Base-by-base conservation (phyloP, 768 basidiomycete species). In the Kwoniella sp. region DNA sequence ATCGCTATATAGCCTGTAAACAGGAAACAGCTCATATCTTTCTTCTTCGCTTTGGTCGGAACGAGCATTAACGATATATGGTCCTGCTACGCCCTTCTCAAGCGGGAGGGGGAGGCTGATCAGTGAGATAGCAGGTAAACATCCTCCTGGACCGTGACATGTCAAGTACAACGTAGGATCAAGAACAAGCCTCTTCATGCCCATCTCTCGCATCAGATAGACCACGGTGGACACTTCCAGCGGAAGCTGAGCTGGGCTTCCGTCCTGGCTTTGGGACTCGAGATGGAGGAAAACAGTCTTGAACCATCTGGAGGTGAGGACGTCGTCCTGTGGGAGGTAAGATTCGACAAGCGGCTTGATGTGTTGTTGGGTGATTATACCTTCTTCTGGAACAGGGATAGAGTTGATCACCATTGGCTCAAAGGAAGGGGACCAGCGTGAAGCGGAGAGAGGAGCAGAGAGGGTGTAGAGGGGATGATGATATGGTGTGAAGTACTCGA, bases 321-420 rank as follows among this genome's bases (percentile, higher is more conserved):
- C 63, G 36, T 64, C 63, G 36, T 58, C 63, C 25, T 22, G 8
- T 10, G 19, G 2, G 12, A 64, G 46, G 22, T 60, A 60, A 2
- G 25, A 15, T 17, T 58, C 26, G 9, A 58, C 44, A 12, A 58
- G 1, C 12, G 56, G 56, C 15, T 12, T 13, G 1, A 58, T 22
- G 37, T 58, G 56, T 21, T 58, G 56, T 7, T 27, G 3, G 15
- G 56, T 58, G 26, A 58, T 19, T 29, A 58, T 30, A 13, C 56
- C 56, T 47, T 58, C 56, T 3, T 13, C 2, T 3, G 56, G 46
- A 2, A 27, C 30, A 6, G 46, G 2, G 46, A 58, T 30, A n/a
- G 56, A n/a, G 10, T 46, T 13, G 10, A 58, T 25, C 17, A 47
- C 46, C 3, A 58, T n/a, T 17, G 56, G 46, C 33, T 33, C 33